Base-by-base conservation (phyloP, 1,284 basidiomycete genomes). In the Tausonia pullulans region DNA sequence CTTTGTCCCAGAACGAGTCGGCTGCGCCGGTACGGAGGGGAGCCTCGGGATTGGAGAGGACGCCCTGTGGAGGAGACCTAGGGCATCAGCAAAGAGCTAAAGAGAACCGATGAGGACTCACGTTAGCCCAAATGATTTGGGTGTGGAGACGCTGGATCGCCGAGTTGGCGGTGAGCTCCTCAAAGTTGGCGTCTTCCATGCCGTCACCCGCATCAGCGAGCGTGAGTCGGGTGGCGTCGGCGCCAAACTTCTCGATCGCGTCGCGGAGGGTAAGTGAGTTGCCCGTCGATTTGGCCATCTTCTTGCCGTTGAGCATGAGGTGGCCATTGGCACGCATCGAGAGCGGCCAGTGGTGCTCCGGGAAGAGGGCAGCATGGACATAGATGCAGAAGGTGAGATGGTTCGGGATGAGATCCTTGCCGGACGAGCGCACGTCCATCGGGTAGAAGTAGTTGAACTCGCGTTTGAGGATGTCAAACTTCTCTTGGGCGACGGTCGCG, bases 371-470 rank as follows among this genome's bases (percentile, higher is more conserved):
- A 41, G 89, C 85, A 77, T 99, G 96, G 73, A 87, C 87, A 80
- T 98, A 98, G 71, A 97, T 79, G 68, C 86, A 87, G 81, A 98
- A 98, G 3, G 95, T 94, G 70, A 99, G 76, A 77, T 98, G 90
- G 78, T 99, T 99, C 59, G 88, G 89, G 71, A 99, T 90, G 64
- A 99, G 82, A 74, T 98, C 96, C 78, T 98, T 98, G 68, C 92
- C 96, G n/a, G 95, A 98, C 7, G 95, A 98, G 63, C 96, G 90
- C 70, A 99, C 84, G 78, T 98, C 92, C 80, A 98, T 87, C 59
- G 96, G 96, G 78, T 99, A 99, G 80, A 97, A 99, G 82, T 98
- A 98, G 63, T 87, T 81, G 82, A 90, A 98, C 76, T 94, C 88
- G 76, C 89, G 87, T 73, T 89, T 91, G 77, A 99, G 82, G 48